Evolutionary conservation across 306 rosid genomes (phyloP).

Genomic region (Prunus mongolica): DNA sequence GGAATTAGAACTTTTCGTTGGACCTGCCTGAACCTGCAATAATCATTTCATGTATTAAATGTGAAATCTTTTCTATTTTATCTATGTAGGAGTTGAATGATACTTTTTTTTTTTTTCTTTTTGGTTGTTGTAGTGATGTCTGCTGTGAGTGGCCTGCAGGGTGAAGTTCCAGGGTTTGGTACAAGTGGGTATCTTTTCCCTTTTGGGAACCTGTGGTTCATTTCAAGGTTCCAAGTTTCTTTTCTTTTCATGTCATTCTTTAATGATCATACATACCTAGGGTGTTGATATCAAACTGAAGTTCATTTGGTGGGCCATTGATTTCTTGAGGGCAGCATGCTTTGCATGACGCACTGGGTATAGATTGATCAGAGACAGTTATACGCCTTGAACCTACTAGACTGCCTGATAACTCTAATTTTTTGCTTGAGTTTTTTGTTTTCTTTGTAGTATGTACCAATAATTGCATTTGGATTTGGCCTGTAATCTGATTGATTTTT

Average conservation of each 20-base stretch:
- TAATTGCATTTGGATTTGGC: conserved; percentile 10
- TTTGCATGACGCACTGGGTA: not conserved
- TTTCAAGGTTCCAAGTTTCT: not conserved
- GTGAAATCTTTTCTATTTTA: not conserved
- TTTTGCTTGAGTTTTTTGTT: not conserved
- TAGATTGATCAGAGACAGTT: not conserved
- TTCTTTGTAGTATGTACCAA: not conserved
- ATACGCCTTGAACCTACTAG: not conserved
- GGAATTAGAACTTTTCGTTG: not conserved
- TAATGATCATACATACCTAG: not conserved
- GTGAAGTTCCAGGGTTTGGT: conserved; percentile 59
- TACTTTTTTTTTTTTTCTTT: conserved; percentile 12
- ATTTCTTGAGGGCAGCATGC: not conserved
- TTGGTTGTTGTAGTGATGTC: conserved; percentile 69
- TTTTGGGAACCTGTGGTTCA: conserved; percentile 5
- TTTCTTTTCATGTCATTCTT: not conserved
- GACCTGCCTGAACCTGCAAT: not conserved
- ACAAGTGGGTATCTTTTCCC: conserved; percentile 55
- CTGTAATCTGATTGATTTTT: conserved; percentile 18
- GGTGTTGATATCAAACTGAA: not conserved
- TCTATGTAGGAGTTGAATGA: not conserved
- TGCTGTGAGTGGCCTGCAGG: conserved; percentile 88
- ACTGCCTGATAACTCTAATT: not conserved
- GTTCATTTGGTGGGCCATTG: not conserved
- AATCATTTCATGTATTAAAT: not conserved